Evolutionary conservation across 192 early-diverging fungal species (phyloP).

Genomic region (Neocallimastix lanati): DNA sequence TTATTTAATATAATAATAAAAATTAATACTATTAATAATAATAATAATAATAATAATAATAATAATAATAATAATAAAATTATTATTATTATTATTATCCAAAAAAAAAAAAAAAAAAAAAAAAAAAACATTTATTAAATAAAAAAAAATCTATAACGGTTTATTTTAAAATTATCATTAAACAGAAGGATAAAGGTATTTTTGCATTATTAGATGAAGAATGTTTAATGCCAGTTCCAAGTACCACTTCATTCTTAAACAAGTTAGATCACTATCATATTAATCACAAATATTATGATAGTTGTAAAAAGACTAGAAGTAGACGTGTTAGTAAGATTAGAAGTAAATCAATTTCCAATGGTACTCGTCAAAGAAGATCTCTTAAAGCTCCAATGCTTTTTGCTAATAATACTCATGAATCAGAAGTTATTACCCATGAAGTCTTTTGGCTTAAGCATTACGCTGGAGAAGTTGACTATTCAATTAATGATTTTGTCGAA

Average conservation of each 20-base stretch:
- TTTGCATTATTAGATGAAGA: background rate
- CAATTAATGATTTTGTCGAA: slow-evolving; percentile 81
- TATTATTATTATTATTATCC: too few species aligned
- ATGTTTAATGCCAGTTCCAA: background rate
- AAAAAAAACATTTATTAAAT: too few species aligned
- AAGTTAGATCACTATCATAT: background rate
- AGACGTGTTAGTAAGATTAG: slow-evolving; percentile 16
- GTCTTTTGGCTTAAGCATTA: slow-evolving; percentile 46
- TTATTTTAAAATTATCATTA: background rate
- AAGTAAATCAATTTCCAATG: slow-evolving; percentile 23
- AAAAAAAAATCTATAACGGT: too few species aligned
- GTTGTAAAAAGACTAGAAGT: background rate
- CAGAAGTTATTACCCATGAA: background rate
- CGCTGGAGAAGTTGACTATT: slow-evolving; percentile 89
- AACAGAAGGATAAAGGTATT: background rate
- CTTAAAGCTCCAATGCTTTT: background rate
- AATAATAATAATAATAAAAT: too few species aligned
- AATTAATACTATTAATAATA: too few species aligned
- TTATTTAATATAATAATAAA: too few species aligned
- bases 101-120: too few species aligned
- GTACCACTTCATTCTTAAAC: background rate
- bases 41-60: too few species aligned
- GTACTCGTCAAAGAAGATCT: background rate
- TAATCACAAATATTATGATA: background rate
- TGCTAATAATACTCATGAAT: slow-evolving; percentile 36